phyloP scores from a whole-genome alignment of 2,329 filamentous ascomycete genomes.

The Epichloe gansuensis region DNA sequence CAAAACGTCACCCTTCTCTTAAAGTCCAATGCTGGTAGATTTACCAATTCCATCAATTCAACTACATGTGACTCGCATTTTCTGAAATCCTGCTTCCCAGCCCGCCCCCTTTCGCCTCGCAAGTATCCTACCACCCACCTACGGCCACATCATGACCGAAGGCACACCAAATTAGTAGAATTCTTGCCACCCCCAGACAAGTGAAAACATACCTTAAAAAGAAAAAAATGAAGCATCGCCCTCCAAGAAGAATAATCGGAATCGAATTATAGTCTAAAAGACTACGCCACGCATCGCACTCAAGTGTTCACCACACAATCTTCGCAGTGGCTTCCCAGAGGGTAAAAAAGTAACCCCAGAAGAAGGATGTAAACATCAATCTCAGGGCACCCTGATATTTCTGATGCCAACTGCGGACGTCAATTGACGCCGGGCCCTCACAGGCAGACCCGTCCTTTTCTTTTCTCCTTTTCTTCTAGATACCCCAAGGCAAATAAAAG shows the following conservation, averaged over 20 bases:
- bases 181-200: not conserved
- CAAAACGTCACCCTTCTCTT: not conserved
- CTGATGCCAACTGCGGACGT: conserved; percentile 14
- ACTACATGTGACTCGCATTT: not conserved
- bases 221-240: conserved; percentile 12
- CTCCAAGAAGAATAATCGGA: conserved; percentile 15
- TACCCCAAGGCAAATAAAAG: not conserved
- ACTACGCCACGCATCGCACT: conserved; percentile 15
- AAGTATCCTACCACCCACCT: not conserved
- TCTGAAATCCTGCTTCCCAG: not conserved
- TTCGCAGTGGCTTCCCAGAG: conserved; percentile 14
- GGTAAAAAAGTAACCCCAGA: not conserved
- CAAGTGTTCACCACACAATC: conserved; percentile 14
- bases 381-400: conserved; percentile 10
- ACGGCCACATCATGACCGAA: not conserved
- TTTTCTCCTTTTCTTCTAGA: not conserved
- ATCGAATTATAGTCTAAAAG: conserved; percentile 13
- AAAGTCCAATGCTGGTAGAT: not conserved
- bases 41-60: too few species aligned
- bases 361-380: not conserved
- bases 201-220: conserved; percentile 7
- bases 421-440: conserved; percentile 13
- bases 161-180: conserved; percentile 6
- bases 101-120: not conserved
- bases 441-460: conserved; percentile 14